Conservation (phyloP, 73 alveolate genomes). For the Paramecium primaurelia region DNA sequence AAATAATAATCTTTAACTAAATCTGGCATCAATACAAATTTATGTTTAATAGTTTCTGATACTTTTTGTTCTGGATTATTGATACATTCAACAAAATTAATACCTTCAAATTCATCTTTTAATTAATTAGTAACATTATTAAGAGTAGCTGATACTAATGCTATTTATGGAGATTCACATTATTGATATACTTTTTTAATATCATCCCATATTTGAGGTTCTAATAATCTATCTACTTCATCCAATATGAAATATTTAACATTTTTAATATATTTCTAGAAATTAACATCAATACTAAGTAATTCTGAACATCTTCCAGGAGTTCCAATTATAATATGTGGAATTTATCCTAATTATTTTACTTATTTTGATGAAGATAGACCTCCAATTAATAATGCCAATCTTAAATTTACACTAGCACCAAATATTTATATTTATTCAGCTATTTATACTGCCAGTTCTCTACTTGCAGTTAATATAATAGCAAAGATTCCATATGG, state of each 20-base stretch:
- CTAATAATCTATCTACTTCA: constrained; percentile 94
- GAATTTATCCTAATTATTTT: constrained; percentile 75
- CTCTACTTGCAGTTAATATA: constrained; percentile 94
- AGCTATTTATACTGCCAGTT: constrained; percentile 85
- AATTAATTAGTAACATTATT: constrained; percentile 60
- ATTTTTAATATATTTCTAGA: constrained; percentile 77
- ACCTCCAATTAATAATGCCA: constrained; percentile 89
- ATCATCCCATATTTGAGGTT: constrained; percentile 56
- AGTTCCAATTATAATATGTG: constrained; percentile 93
- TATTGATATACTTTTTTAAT: not conserved
- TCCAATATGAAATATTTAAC: constrained; percentile 90
- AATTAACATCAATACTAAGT: constrained; percentile 63
- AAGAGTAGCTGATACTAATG: constrained; percentile 53
- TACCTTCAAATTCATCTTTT: not conserved
- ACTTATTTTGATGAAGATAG: constrained; percentile 82
- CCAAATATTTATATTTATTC: constrained; percentile 89
- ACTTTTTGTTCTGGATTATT: constrained; percentile 3
- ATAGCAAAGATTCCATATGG: constrained; percentile 92
- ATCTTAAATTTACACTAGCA: constrained; percentile 77
- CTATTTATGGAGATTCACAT: not conserved
- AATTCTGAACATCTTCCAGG: constrained; percentile 91
- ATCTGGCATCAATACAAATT: constrained; percentile 87
- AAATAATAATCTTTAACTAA: constrained; percentile 88
- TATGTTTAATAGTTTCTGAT: constrained; percentile 38
- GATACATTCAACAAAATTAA: not conserved